phyloP scores from a whole-genome alignment of 306 rosid species.

The Cucumis melo region DNA sequence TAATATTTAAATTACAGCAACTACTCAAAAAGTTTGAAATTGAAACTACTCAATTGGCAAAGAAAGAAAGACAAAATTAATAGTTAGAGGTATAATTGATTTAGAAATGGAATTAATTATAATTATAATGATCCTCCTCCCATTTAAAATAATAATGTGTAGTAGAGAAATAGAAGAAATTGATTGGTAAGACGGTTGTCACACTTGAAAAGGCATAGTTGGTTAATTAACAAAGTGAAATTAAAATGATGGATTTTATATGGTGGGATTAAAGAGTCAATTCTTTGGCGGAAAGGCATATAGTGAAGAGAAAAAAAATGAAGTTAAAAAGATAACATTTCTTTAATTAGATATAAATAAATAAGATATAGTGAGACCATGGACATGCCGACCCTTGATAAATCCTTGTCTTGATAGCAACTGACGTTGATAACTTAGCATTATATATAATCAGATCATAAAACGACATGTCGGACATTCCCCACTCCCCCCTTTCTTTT shows the following conservation, averaged over 20 bases:
- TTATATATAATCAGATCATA: background rate
- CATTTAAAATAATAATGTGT: background rate
- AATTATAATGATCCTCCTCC: background rate
- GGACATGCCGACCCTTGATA: background rate
- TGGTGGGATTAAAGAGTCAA: background rate
- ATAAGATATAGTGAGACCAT: background rate
- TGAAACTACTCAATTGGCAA: background rate
- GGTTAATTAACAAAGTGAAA: background rate
- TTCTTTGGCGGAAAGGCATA: slow-evolving; percentile 6
- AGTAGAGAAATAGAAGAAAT: background rate
- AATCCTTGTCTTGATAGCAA: background rate
- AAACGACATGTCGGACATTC: background rate
- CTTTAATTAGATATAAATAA: background rate
- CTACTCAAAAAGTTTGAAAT: too few species aligned
- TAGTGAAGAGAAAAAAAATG: background rate
- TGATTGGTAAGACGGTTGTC: slow-evolving; percentile 2
- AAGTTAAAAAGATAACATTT: background rate
- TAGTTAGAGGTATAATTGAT: background rate
- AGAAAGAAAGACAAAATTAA: background rate
- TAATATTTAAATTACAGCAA: too few species aligned
- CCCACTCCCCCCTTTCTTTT: background rate
- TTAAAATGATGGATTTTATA: background rate
- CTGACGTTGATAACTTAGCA: background rate
- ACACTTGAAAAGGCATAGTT: background rate
- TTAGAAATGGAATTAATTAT: background rate